phyloP scores from a whole-genome alignment of 2,329 filamentous ascomycete genomes.

The Trichoderma arundinaceum region DNA sequence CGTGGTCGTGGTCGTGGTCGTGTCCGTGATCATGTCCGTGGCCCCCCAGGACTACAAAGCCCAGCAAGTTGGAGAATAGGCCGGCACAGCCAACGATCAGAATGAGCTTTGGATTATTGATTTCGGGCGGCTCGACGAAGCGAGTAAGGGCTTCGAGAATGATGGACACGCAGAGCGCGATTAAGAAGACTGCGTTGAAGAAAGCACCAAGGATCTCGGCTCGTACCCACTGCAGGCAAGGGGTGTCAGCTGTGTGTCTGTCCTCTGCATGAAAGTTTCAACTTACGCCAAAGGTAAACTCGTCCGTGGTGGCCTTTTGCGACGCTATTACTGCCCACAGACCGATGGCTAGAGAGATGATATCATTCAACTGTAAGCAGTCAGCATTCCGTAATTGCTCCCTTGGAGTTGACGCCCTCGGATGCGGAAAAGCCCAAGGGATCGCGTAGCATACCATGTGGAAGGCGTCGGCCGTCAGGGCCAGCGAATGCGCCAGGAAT shows the following conservation, averaged over 20 bases:
- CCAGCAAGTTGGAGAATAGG: constrained; percentile 84
- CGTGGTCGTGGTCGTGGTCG: constrained; percentile 79
- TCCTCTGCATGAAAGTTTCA: not conserved
- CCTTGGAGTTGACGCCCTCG: not conserved
- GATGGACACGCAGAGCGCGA: constrained; percentile 94
- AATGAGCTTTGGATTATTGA: constrained; percentile 83
- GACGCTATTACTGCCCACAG: constrained; percentile 94
- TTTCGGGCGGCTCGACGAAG: constrained; percentile 87
- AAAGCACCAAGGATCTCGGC: constrained; percentile 96
- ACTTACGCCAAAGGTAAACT: constrained; percentile 91
- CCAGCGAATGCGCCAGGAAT: constrained; percentile 87
- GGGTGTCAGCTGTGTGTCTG: constrained; percentile 35
- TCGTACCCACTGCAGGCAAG: constrained; percentile 76
- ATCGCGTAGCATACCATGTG: constrained; percentile 76
- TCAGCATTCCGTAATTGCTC: not conserved
- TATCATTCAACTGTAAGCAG: constrained; percentile 80
- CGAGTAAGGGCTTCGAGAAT: constrained; percentile 93
- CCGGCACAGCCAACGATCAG: constrained; percentile 88
- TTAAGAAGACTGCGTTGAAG: constrained; percentile 96
- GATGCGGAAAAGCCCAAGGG: not conserved
- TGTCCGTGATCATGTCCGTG: constrained; percentile 73
- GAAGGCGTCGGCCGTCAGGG: constrained; percentile 94
- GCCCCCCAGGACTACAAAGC: constrained; percentile 89
- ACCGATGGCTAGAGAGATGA: constrained; percentile 89
- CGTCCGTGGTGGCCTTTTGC: constrained; percentile 82